A percentile compares a stretch with the other conserved stretches of the same genome.
These are phyloP conservation scores for Colletotrichum incanum DNA, from an alignment of 2,329 filamentous ascomycete species.

Conservation along the genomic window DNA sequence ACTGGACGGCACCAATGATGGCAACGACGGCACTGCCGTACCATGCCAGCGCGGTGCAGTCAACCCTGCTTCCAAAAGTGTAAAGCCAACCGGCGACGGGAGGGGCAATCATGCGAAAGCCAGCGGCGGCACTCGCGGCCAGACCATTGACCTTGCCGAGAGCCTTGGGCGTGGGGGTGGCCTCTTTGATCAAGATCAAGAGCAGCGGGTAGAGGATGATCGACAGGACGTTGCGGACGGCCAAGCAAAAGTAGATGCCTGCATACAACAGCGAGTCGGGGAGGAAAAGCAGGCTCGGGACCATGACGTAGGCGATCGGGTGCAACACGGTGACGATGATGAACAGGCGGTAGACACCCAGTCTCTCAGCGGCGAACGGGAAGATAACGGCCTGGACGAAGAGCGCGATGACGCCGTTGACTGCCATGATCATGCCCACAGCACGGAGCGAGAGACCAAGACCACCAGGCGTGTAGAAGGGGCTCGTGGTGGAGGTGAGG, in stretches of 20 bases:
- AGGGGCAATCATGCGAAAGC: conserved; percentile 78
- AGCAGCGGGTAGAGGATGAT: conserved; percentile 78
- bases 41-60: conserved; percentile 76
- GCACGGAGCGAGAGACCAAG: conserved; percentile 74
- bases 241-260: conserved; percentile 72
- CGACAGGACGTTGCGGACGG: conserved; percentile 72
- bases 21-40: conserved; percentile 74
- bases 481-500: conserved; percentile 54
- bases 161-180: conserved; percentile 69
- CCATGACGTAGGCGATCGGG: conserved; percentile 72
- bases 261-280: conserved; percentile 66
- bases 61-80: conserved; percentile 69
- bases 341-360: conserved; percentile 75
- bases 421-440: conserved; percentile 74
- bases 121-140: conserved; percentile 76
- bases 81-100: conserved; percentile 77
- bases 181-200: conserved; percentile 78
- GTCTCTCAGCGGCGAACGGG: conserved; percentile 69
- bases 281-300: conserved; percentile 72
- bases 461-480: conserved; percentile 73
- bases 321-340: conserved; percentile 72
- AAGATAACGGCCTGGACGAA: conserved; percentile 74
- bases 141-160: conserved; percentile 78
- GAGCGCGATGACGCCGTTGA: conserved; percentile 72
- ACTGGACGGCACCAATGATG: conserved; percentile 71